Base-by-base conservation (phyloP, 1,139 yeast genomes). In the Nakaseomyces kungkrabaensis region DNA sequence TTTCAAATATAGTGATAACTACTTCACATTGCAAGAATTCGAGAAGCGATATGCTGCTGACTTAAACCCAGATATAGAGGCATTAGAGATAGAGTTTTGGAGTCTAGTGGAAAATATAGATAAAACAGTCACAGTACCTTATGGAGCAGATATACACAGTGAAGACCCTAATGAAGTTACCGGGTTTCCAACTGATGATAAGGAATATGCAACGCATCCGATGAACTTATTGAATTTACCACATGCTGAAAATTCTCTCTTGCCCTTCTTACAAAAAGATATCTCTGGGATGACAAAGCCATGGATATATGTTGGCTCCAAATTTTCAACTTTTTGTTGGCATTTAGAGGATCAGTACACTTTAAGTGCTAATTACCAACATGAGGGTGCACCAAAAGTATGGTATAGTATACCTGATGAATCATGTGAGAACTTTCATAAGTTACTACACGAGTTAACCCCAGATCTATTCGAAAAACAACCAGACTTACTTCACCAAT, bases 401-500 rank as follows among this genome's bases (percentile, higher is more conserved):
- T 85, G 94, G 94, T 85, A 85, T 60, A 85, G 86, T 11, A 79
- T 85, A 4, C 90, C 92, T 1, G 74, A 82, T 8, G 61, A 62
- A 1, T 68, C 72, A 51, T 79, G 86, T 29, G 74, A 69, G 17
- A 60, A 68, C 40, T 83, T 85, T 61, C 86, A 83, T 54, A 55
- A 62, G 25, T 66, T 78, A 32, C 75, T 84, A 77, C 72, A 71
- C 51, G 65, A 69, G 9, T 63, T 75, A 36, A 87, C 92, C 0
- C 97, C 97, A 0, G 97, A 88, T 62, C 73, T 87, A 51, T 87
- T 90, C 63, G 76, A 78, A 46, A 79, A 83, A 59, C 97, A 90
- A 59, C 96, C 96, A 0, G 96, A 89, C 68, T 73, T 90, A 54
- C 70, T 90, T 50, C 96, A 87, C 67, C 97, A 90, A 63, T 71